Evolutionary conservation across 306 rosid genomes (phyloP).

Genomic region (Casuarina cunninghamiana): DNA sequence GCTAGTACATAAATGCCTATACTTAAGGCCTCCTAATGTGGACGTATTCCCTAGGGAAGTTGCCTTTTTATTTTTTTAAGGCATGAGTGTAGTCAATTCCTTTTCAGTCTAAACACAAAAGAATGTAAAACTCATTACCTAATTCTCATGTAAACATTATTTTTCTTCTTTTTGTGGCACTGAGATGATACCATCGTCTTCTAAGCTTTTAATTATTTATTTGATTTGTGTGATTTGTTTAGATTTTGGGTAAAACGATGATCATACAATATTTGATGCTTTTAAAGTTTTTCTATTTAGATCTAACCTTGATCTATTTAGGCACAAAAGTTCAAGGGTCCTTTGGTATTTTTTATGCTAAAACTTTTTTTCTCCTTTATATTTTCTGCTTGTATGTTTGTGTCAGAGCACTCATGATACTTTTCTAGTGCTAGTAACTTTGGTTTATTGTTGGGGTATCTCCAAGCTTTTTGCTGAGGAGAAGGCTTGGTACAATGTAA

Average conservation of each 20-base stretch:
- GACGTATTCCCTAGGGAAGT: neutral
- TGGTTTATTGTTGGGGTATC: constrained; percentile 48
- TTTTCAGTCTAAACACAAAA: neutral
- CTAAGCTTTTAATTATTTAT: neutral
- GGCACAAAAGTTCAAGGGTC: constrained; percentile 3
- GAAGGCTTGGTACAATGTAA: constrained; percentile 37
- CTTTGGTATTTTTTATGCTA: neutral
- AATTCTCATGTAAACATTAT: no score
- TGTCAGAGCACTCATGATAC: constrained; percentile 70
- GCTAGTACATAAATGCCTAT: neutral
- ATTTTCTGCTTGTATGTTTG: constrained; percentile 17
- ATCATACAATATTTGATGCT: constrained; percentile 11
- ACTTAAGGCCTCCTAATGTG: neutral
- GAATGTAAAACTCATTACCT: neutral
- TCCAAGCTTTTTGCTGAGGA: constrained; percentile 44
- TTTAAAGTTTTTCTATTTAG: neutral
- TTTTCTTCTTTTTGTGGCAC: neutral
- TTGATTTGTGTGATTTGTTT: constrained; percentile 20
- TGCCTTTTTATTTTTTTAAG: neutral
- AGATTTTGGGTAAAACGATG: neutral
- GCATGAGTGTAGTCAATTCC: neutral
- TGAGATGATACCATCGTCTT: neutral
- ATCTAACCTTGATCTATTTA: neutral
- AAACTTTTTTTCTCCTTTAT: constrained; percentile 1
- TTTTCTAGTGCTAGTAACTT: constrained; percentile 58